These are phyloP conservation scores for Cornus controversa DNA, from an alignment of 148 eudicot genomes.

Conservation along the genomic window DNA sequence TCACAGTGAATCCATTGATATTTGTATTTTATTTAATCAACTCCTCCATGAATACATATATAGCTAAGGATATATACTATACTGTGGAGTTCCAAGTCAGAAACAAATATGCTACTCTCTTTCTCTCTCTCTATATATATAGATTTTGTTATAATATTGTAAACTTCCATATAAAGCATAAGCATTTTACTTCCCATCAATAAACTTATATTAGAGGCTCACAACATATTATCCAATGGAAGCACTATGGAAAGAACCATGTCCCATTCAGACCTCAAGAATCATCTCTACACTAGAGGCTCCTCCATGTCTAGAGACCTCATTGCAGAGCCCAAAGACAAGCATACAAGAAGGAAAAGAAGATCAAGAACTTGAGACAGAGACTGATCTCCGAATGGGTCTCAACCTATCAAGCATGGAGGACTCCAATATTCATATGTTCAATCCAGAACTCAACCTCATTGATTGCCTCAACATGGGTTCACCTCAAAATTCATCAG, in stretches of 20 bases:
- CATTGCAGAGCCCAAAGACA: slow-evolving; percentile 13
- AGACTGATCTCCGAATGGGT: too few relatives aligned
- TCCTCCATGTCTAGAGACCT: not conserved
- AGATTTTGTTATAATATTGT: not conserved
- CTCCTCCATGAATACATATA: too few relatives aligned
- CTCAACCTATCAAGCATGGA: too few relatives aligned
- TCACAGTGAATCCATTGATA: too few relatives aligned
- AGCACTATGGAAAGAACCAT: slow-evolving; percentile 27
- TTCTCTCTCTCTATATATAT: too few relatives aligned
- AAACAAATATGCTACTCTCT: too few relatives aligned
- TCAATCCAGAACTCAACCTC: slow-evolving; percentile 13
- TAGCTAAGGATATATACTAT: too few relatives aligned
- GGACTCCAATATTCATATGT: too few relatives aligned
- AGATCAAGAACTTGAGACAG: too few relatives aligned
- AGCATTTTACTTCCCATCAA: slow-evolving; percentile 14
- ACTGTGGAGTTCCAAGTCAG: too few relatives aligned
- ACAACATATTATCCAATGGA: slow-evolving; percentile 26
- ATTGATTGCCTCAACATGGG: slow-evolving; percentile 44
- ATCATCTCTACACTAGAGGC: not conserved
- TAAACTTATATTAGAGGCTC: not conserved
- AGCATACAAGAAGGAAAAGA: too few relatives aligned
- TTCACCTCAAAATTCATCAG: slow-evolving; percentile 18
- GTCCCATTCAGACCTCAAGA: slow-evolving; percentile 30
- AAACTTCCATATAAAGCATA: slow-evolving; percentile 10
- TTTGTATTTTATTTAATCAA: too few relatives aligned